phyloP scores from a whole-genome alignment of 2,329 filamentous ascomycete genomes.

The Macrophomina tecta region DNA sequence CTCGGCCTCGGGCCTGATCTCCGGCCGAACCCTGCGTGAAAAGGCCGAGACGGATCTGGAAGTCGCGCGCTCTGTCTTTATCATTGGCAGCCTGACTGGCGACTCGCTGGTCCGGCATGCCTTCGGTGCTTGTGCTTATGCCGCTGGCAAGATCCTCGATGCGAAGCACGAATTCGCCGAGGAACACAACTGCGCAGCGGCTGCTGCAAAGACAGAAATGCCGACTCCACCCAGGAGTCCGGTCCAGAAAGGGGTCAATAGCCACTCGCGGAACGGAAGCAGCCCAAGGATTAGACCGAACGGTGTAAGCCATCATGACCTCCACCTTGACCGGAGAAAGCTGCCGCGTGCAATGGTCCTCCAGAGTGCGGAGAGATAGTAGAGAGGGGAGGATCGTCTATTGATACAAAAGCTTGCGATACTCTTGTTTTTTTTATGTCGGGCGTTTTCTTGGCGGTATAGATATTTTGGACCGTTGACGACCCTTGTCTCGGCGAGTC shows the following conservation, averaged over 20 bases:
- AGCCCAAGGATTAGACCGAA: conserved; percentile 39
- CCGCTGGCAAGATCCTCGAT: conserved; percentile 58
- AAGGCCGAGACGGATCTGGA: conserved; percentile 60
- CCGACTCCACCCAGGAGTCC: conserved; percentile 26
- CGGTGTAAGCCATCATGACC: conserved; percentile 41
- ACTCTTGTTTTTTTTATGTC: background rate
- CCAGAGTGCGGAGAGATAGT: conserved; percentile 32
- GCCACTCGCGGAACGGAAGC: conserved; percentile 28
- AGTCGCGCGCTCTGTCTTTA: conserved; percentile 59
- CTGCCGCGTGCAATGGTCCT: conserved; percentile 38
- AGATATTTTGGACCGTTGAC: background rate
- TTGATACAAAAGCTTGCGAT: conserved; percentile 4
- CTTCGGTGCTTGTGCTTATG: conserved; percentile 64
- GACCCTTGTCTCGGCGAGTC: background rate
- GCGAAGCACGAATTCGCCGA: conserved; percentile 36
- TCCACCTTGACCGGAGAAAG: conserved; percentile 46
- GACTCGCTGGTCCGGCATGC: conserved; percentile 66
- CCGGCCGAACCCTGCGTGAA: conserved; percentile 59
- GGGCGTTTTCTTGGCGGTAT: background rate
- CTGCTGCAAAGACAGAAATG: conserved; percentile 19
- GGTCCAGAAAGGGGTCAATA: conserved; percentile 6
- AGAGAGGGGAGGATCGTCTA: background rate
- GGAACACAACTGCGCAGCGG: conserved; percentile 31
- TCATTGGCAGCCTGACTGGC: conserved; percentile 65
- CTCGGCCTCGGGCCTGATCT: conserved; percentile 46